Evolutionary conservation across 2,329 filamentous ascomycete species (phyloP).

Genomic region (Rhinocladiella similis): DNA sequence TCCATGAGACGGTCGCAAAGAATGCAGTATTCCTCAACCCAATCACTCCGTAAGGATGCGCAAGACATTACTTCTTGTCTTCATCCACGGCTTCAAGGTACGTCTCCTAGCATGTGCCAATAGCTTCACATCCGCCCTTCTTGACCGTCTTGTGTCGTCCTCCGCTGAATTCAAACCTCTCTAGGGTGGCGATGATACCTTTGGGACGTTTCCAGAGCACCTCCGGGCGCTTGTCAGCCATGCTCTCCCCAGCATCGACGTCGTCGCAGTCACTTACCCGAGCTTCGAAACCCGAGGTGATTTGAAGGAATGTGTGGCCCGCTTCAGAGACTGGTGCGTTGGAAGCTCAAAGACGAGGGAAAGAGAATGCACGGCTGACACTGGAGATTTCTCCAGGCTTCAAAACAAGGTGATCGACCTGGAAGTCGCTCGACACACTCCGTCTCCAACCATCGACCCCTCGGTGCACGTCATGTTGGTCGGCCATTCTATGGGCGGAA

Average conservation of each 20-base stretch:
- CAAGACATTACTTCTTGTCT: conserved; percentile 48
- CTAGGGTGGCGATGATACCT: conserved; percentile 52
- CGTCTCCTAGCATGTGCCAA: conserved; percentile 5
- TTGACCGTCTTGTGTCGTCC: background rate
- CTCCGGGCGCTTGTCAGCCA: conserved; percentile 43
- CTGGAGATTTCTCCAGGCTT: conserved; percentile 58
- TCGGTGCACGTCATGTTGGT: conserved; percentile 79
- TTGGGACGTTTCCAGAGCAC: conserved; percentile 47
- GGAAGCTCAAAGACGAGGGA: background rate
- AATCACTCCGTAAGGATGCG: conserved; percentile 37
- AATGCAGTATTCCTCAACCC: conserved; percentile 19
- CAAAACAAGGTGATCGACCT: conserved; percentile 91
- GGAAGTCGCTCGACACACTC: conserved; percentile 77
- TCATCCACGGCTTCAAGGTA: conserved; percentile 53
- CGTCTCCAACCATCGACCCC: conserved; percentile 82
- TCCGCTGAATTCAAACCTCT: conserved; percentile 4
- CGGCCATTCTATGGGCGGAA: conserved; percentile 90
- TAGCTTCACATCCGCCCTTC: background rate
- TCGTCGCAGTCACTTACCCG: conserved; percentile 47
- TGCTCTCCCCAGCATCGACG: conserved; percentile 43
- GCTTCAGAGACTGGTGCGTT: conserved; percentile 50
- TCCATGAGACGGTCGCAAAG: conserved; percentile 3
- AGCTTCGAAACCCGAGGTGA: conserved; percentile 52
- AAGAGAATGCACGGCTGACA: background rate
- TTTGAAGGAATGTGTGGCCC: conserved; percentile 45